Evolutionary conservation across 2,329 filamentous ascomycete genomes (phyloP), one percentile per base, ranked within the genome.

Genomic region (Neoscytalidium dimidiatum): DNA sequence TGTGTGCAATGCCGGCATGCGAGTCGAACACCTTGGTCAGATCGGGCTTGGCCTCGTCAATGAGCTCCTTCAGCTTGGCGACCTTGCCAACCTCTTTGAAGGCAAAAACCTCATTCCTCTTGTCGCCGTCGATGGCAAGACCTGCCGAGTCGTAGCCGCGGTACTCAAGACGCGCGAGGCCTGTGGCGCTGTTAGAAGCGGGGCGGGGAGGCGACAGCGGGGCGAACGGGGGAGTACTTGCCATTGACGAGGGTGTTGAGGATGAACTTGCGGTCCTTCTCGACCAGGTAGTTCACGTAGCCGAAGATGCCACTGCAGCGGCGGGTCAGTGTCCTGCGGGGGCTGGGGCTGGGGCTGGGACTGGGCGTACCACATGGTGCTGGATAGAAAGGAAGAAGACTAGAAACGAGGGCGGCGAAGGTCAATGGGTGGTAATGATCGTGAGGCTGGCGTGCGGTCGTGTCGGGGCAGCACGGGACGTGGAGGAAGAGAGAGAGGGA

Each of bases 41-140:
- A 81, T 99, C 92, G 81, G 93, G 86, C 75, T 92, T 87, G 77
- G 88, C 85, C 78, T 92, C 88, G 64, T 90, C 92, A 74, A 98
- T 94, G 80, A 98, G 90, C 83, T 94, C 85, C 87, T 92, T 96
- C 78, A 99, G 86, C 84, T 96, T 97, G 79, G 90, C 92, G 68
- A 99, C 95, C 88, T 99, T 99, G 85, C 95, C 95, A 68, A 99
- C 95, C 85, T 98, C 95, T 86, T 99, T 99, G 88, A 93, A 98
- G 68, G 95, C 94, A 70, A 92, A 88, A 71, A 98, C 93, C 83
- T 98, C 92, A 75, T 97, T 96, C 86, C 95, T 97, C 89, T 97
- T 98, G 86, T 99, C 92, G 69, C 95, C 95, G 79, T 99, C 95
- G 74, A 99, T 83, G 71, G 94, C 94, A 70, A 99, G 86, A 84